A percentile compares a stretch with the other conserved stretches of the same genome.
These are phyloP conservation scores for Pseudomicrostroma phylloplanum DNA, from an alignment of 1,284 basidiomycete genomes.

Conservation along the genomic window DNA sequence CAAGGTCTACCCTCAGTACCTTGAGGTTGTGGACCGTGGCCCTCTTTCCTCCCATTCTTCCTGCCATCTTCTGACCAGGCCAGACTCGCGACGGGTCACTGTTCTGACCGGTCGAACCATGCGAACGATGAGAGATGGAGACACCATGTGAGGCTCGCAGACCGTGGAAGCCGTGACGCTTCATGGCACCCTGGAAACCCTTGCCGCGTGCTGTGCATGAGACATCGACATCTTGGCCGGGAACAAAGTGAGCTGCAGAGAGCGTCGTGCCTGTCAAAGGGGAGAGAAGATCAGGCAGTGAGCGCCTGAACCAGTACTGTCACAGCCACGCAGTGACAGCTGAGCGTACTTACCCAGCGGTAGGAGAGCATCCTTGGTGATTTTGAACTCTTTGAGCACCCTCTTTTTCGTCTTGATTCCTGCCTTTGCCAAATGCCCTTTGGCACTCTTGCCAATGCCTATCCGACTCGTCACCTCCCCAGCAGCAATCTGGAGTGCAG, in stretches of 20 bases:
- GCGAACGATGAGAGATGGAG: slow-evolving; percentile 85
- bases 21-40: slow-evolving; percentile 70
- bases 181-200: slow-evolving; percentile 96
- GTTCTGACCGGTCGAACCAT: slow-evolving; percentile 88
- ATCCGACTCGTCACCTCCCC: slow-evolving; percentile 56
- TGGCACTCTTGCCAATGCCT: slow-evolving; percentile 72
- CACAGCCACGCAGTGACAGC: too few species aligned
- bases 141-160: slow-evolving; percentile 91
- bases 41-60: slow-evolving; percentile 70
- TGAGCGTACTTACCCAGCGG: slow-evolving; percentile 64
- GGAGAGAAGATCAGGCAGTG: slow-evolving; percentile 11
- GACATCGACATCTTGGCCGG: slow-evolving; percentile 93
- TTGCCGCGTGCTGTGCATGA: slow-evolving; percentile 90
- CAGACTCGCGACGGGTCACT: slow-evolving; percentile 82
- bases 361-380: slow-evolving; percentile 80
- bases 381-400: slow-evolving; percentile 79
- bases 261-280: slow-evolving; percentile 67
- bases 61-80: slow-evolving; percentile 98
- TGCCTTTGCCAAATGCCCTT: slow-evolving; percentile 79
- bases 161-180: slow-evolving; percentile 89
- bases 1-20: slow-evolving; percentile 79
- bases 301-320: not conserved
- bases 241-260: slow-evolving; percentile 91
- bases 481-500: slow-evolving; percentile 53
- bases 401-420: slow-evolving; percentile 72